Evolutionary conservation across 2,329 filamentous ascomycete genomes (phyloP), one percentile per base, ranked within the genome.

Genomic region (Tolypocladium ophioglossoides): DNA sequence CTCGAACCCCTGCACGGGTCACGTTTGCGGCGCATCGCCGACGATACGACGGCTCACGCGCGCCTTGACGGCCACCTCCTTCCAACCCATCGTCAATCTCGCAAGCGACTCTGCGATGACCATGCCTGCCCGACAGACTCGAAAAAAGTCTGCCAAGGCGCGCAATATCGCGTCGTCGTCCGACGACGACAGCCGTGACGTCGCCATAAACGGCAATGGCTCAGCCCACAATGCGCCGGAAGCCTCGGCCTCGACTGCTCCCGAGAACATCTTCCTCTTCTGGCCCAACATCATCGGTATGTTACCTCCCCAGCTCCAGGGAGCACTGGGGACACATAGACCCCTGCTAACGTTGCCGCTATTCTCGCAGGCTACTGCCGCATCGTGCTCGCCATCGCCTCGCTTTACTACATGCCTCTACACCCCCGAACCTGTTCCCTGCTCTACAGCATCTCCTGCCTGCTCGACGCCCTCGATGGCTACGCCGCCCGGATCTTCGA

Each of bases 331-430:
- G 18, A 44, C 49, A 53, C 49, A 38, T 37, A 35, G 38, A 8
- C 2, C 24, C 30, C 52, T 35, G 38, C 57, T 60, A 54, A 63
- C 60, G 22, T 59, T 51, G 49, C 47, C 24, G 27, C 50, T 53
- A 39, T 52, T 34, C 54, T 38, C 39, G 4, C 59, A 91, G 88
- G 88, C 61, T 92, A 92, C 71, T 78, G 74, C 55, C 85, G 89
- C 64, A 86, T 94, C 66, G 74, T 92, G 59, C 81, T 92, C 61
- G 91, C 91, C 63, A 76, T 96, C 64, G 89, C 88, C 50, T 96
- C 94, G 32, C 84, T 99, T 61, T 96, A 97, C 77, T 99, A 96
- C 77, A 99, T 99, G 94, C 92, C 94, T 52, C 83, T 97, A 53
- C 94, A 99, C 71, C 92, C 92, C n/a, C 87, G 92, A 64, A 96